Evolutionary conservation across 768 basidiomycete genomes (phyloP).

Genomic region (Psilocybe azurescens): DNA sequence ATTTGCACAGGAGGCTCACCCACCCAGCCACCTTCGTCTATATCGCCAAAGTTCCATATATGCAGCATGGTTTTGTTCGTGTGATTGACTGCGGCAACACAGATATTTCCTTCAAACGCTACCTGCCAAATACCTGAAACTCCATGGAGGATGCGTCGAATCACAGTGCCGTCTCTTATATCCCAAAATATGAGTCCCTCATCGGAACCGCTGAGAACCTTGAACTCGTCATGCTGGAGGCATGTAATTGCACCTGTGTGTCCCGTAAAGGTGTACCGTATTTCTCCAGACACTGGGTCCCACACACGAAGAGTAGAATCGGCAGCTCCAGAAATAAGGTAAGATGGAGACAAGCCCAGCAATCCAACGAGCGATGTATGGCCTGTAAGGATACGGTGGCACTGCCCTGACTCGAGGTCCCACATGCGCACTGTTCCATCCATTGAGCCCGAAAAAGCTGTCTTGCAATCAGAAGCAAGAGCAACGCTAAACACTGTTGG

Average conservation of each 20-base stretch:
- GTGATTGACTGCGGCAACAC: constrained; percentile 91
- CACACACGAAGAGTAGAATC: constrained; percentile 95
- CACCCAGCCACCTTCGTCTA: constrained; percentile 43
- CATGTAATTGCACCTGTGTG: constrained; percentile 98
- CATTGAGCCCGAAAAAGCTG: constrained; percentile 97
- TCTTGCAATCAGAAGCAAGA: constrained; percentile 81
- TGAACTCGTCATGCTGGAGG: constrained; percentile 98
- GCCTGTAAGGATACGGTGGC: constrained; percentile 81
- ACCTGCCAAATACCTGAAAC: constrained; percentile 99
- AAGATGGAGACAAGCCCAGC: constrained; percentile 85
- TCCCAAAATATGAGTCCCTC: constrained; percentile 99
- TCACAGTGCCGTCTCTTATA: constrained; percentile 81
- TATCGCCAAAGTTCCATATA: constrained; percentile 89
- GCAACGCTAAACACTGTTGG: constrained; percentile 91
- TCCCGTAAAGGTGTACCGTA: constrained; percentile 82
- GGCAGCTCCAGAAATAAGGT: constrained; percentile 96
- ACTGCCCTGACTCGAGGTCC: constrained; percentile 84
- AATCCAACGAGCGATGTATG: constrained; percentile 96
- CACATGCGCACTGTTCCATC: constrained; percentile 97
- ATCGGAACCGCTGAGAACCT: constrained; percentile 93
- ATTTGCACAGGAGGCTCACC: no score
- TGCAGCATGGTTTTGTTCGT: constrained; percentile 80
- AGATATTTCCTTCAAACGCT: constrained; percentile 91
- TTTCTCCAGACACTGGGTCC: constrained; percentile 85
- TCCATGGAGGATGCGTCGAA: constrained; percentile 87